These are phyloP conservation scores for Coemansia sp. DNA, from an alignment of 192 early-diverging fungal species.

Conservation along the genomic window DNA sequence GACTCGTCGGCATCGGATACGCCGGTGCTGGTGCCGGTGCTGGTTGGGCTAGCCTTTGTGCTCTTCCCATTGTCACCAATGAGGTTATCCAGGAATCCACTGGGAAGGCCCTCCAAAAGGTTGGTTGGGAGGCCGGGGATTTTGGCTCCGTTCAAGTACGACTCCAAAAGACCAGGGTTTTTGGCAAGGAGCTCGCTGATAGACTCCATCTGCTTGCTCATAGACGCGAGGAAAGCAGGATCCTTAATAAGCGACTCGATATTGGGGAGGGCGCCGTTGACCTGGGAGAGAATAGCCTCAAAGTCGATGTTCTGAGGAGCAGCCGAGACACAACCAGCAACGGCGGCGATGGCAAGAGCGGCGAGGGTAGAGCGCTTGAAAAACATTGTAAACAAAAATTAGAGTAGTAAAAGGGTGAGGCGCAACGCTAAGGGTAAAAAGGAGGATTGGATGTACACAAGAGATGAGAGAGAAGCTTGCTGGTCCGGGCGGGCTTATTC, in stretches of 20 bases:
- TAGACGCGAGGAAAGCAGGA: constrained; percentile 15
- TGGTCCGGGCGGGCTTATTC: background rate
- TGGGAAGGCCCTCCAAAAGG: background rate
- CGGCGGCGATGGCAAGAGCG: background rate
- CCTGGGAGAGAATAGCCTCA: background rate
- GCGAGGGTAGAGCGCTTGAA: background rate
- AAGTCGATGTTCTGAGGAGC: constrained; percentile 11
- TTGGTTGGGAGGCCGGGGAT: background rate
- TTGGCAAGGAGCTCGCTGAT: constrained; percentile 3
- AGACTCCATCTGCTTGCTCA: constrained; percentile 8
- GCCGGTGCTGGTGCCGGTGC: too few species aligned
- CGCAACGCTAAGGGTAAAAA: background rate
- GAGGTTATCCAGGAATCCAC: too few species aligned
- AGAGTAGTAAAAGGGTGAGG: background rate
- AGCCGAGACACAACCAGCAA: constrained; percentile 5
- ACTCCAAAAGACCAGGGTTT: background rate
- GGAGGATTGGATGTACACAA: too few species aligned
- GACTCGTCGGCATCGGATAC: too few species aligned
- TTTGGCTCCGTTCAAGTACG: background rate
- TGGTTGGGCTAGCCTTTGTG: background rate
- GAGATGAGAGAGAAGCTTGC: background rate
- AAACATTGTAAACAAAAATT: background rate
- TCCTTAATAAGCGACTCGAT: constrained; percentile 1
- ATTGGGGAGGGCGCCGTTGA: background rate
- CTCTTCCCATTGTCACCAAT: too few species aligned